Base-by-base conservation (phyloP, 352 stramenopile genomes). In the Phytophthora citrophthora region DNA sequence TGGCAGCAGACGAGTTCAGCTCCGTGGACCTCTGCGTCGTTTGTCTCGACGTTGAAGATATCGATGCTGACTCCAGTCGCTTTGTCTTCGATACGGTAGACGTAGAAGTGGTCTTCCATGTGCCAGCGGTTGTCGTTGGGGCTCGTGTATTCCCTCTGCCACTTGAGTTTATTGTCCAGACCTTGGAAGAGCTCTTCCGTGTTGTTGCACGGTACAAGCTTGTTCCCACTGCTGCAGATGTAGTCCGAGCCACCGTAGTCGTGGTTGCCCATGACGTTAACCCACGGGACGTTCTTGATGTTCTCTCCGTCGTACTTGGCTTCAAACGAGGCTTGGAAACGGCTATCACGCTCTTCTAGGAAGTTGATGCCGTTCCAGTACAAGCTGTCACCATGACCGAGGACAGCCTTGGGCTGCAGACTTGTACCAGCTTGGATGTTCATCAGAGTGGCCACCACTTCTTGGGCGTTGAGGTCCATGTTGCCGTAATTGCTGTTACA, bases 341-440 rank as follows among this genome's bases (percentile, higher is more conserved):
- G 59, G 2, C 40, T 43, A 39, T 61, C 59, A 3, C 59, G 50
- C 1, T n/a, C 32, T 24, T 49, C 34, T 1, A 44, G 34, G 39
- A 44, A 56, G 16, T 47, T 67, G 32, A 67, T 61, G 1, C 59
- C 59, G n/a, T 13, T 51, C 59, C 59, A 67, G 50, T 67, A 67
- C 4, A 61, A 54, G 43, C 58, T 67, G 51, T 67, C 59, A 11
- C 59, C 59, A 6, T 59, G 59, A 2, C 50, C 59, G 1, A 67
- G 51, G 26, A 67, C 55, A 8, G 38, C 59, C 16, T 61, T 54
- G 12, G 50, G 59, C 26, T 57, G 48, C 24, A 61, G 24, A 15
- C 13, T 2, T 12, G 12, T 46, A 23, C 50, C 43, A 8, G 50
- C 59, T 18, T 67, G 23, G 2, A 29, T 67, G 34, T 67, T 40